These are phyloP conservation scores for Trichothecium sympodiale DNA, from an alignment of 2,329 filamentous ascomycete genomes.

Conservation along the genomic window DNA sequence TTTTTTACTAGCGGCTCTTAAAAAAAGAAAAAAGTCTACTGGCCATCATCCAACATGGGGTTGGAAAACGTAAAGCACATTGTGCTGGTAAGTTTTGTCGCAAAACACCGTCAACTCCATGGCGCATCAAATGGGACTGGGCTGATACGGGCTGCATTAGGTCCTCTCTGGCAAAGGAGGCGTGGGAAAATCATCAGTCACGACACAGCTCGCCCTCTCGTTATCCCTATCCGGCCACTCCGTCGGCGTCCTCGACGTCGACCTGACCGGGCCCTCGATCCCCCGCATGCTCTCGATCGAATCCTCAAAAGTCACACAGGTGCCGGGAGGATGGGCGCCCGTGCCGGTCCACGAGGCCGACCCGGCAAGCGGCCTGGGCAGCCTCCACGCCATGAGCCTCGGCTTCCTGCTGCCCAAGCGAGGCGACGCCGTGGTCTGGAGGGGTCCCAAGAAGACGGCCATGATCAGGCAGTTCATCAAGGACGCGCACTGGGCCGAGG, in stretches of 20 bases:
- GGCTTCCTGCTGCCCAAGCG: conserved; percentile 78
- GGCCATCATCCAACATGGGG: conserved; percentile 21
- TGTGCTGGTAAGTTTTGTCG: conserved; percentile 46
- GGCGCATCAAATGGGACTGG: not conserved
- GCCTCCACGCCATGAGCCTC: conserved; percentile 78
- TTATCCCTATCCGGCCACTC: conserved; percentile 76
- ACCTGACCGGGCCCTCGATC: conserved; percentile 92
- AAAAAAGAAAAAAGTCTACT: no score
- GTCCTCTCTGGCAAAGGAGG: conserved; percentile 94
- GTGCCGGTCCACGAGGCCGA: conserved; percentile 66
- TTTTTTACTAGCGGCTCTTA: no score
- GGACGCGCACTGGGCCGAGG: conserved; percentile 77
- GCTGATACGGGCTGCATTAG: conserved; percentile 18
- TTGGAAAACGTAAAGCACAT: conserved; percentile 60
- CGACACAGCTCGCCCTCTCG: conserved; percentile 86
- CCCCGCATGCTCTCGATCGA: conserved; percentile 90
- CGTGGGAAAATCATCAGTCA: conserved; percentile 96
- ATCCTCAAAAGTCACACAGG: conserved; percentile 78
- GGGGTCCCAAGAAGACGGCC: conserved; percentile 95
- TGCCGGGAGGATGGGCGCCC: conserved; percentile 84
- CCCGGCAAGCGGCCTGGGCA: conserved; percentile 40
- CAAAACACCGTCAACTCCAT: not conserved
- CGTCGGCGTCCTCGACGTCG: conserved; percentile 91
- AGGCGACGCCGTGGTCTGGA: conserved; percentile 91
- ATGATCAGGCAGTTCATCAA: conserved; percentile 96